These are phyloP conservation scores for Gossypium rotundifolium DNA, from an alignment of 345 rosid species.

Conservation along the genomic window DNA sequence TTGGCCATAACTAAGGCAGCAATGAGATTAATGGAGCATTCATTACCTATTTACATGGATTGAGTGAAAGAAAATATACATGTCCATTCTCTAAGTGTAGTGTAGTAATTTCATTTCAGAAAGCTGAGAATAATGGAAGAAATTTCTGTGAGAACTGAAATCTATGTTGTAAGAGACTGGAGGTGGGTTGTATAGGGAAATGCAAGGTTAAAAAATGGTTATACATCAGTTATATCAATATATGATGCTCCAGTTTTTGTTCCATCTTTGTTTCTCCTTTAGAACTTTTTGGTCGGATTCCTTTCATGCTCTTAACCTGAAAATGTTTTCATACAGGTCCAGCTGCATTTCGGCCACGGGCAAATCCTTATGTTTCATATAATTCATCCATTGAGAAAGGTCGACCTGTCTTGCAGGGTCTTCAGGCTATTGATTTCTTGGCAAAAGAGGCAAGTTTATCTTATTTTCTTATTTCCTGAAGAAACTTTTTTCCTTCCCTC, in stretches of 20 bases:
- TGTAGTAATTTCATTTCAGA: conserved; percentile 1
- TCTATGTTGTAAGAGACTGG: neutral
- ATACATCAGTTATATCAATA: neutral
- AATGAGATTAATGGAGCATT: neutral
- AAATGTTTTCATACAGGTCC: conserved; percentile 56
- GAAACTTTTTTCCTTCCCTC: neutral
- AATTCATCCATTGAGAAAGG: conserved; percentile 78
- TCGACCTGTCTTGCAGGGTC: conserved; percentile 95
- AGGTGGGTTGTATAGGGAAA: neutral
- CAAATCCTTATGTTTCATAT: conserved; percentile 56
- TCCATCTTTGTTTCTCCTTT: conserved; percentile 1
- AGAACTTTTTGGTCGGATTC: neutral
- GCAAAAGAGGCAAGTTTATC: conserved; percentile 80
- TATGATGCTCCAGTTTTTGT: neutral
- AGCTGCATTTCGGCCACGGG: conserved; percentile 97
- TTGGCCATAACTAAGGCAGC: neutral
- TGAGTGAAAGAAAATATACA: neutral
- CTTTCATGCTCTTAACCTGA: conserved; percentile 11
- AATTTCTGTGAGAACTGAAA: conserved; percentile 2
- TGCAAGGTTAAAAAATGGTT: neutral
- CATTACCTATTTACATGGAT: neutral
- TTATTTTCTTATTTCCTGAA: conserved; percentile 6
- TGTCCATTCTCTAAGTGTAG: neutral
- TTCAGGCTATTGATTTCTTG: conserved; percentile 88
- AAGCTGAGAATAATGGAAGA: conserved; percentile 10